Evolutionary conservation across 2,329 filamentous ascomycete species (phyloP).

Genomic region (Cercospora brassicicola): DNA sequence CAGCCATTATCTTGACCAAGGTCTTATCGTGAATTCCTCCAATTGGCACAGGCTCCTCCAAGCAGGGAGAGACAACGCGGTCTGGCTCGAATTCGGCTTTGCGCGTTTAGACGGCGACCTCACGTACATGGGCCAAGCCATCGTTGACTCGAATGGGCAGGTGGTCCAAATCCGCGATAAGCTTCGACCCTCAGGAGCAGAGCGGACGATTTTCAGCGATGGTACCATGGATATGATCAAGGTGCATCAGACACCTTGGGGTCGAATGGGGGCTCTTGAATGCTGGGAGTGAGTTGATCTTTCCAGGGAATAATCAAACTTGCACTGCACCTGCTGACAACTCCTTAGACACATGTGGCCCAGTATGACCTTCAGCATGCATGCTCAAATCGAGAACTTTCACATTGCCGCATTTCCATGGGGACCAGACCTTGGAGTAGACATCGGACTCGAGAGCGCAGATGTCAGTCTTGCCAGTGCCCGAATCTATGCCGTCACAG

Average conservation of each 20-base stretch:
- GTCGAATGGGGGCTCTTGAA: background rate
- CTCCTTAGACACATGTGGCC: background rate
- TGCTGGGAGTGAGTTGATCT: background rate
- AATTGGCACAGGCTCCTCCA: background rate
- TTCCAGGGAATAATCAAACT: too few species aligned
- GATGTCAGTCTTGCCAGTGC: background rate
- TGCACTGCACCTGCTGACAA: background rate
- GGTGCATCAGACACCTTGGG: background rate
- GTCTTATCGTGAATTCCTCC: background rate
- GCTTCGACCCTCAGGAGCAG: background rate
- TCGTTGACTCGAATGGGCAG: background rate
- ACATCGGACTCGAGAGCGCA: background rate
- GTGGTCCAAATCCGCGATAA: background rate
- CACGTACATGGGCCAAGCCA: background rate
- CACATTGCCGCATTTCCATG: background rate
- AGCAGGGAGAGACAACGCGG: background rate
- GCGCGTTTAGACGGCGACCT: background rate
- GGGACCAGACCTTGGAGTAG: background rate
- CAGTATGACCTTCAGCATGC: background rate
- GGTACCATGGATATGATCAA: background rate
- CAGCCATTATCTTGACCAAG: background rate
- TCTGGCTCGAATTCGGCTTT: background rate
- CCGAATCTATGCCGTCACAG: background rate
- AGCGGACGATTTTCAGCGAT: background rate
- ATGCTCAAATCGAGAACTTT: background rate